Evolutionary conservation across 148 eudicot species (phyloP).

Genomic region (Heliamphora exappendiculata): DNA sequence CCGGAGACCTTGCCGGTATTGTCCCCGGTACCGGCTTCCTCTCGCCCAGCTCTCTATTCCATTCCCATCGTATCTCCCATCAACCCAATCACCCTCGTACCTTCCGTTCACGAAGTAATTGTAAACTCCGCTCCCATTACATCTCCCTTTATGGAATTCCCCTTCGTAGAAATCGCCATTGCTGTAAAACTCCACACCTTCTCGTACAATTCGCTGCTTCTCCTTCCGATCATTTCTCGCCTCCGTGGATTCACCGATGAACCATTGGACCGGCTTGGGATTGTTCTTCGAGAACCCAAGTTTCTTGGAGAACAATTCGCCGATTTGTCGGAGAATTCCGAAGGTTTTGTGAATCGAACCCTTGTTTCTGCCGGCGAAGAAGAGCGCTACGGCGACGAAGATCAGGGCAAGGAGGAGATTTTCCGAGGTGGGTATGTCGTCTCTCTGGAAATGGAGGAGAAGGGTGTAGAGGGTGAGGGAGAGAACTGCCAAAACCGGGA

Average conservation of each 20-base stretch:
- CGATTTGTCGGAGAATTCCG: constrained; percentile 12
- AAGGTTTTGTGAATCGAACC: constrained; percentile 19
- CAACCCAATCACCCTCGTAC: constrained; percentile 96
- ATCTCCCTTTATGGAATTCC: constrained; percentile 70
- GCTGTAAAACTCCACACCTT: constrained; percentile 67
- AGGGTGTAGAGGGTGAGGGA: constrained; percentile 29
- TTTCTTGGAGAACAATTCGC: constrained; percentile 11
- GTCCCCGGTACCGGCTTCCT: constrained; percentile 77
- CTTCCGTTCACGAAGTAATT: constrained; percentile 64
- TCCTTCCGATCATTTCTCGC: neutral
- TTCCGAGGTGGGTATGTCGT: constrained; percentile 48
- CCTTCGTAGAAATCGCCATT: constrained; percentile 92
- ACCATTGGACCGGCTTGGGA: constrained; percentile 62
- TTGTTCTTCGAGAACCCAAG: constrained; percentile 13
- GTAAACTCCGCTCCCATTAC: constrained; percentile 83
- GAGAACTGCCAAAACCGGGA: constrained; percentile 12
- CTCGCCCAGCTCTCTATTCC: constrained; percentile 89
- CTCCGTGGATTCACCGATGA: constrained; percentile 39
- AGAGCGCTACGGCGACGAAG: constrained; percentile 48
- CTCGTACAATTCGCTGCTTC: constrained; percentile 18
- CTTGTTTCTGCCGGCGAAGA: constrained; percentile 42
- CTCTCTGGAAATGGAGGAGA: constrained; percentile 29
- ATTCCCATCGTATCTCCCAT: constrained; percentile 77
- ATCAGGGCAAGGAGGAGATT: constrained; percentile 46
- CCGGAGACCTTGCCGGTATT: constrained; percentile 62